A percentile compares a stretch with the other conserved stretches of the same genome.
Conservation (phyloP, 2,329 filamentous ascomycete genomes). For the Parascedosporium putredinis region DNA sequence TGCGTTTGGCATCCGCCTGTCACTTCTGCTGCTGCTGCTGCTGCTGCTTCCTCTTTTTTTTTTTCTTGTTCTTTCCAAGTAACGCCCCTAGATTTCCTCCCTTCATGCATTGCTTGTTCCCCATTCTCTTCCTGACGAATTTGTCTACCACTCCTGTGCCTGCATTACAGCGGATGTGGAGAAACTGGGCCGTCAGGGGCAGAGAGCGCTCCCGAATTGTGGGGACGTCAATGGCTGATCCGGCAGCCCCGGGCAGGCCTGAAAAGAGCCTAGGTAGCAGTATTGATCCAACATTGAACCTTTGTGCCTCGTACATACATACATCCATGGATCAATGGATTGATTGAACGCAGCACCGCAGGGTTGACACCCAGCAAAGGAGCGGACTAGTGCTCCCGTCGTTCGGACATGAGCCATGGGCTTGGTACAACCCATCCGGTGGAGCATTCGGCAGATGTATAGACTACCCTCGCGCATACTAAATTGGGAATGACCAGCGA, state of each 20-base stretch:
- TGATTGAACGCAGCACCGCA: too few species aligned
- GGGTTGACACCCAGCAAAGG: too few species aligned
- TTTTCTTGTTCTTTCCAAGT: background rate
- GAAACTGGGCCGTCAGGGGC: conserved; percentile 1
- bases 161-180: conserved; percentile 2
- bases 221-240: background rate
- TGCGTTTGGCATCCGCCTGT: too few species aligned
- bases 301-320: too few species aligned
- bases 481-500: too few species aligned
- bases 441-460: too few species aligned
- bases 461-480: too few species aligned
- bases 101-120: background rate
- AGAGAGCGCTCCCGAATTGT: conserved; percentile 1
- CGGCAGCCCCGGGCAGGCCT: background rate
- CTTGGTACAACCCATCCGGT: background rate
- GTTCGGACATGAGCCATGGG: background rate
- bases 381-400: background rate
- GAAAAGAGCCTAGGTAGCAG: background rate
- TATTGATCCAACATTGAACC: too few species aligned
- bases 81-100: background rate
- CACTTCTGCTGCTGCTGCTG: too few species aligned
- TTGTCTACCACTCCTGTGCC: background rate
- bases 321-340: background rate
- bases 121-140: background rate
- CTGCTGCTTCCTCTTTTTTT: background rate